Evolutionary conservation across 1,284 basidiomycete species (phyloP), one percentile per base, ranked within the genome.

Genomic region (Cerrena zonata): DNA sequence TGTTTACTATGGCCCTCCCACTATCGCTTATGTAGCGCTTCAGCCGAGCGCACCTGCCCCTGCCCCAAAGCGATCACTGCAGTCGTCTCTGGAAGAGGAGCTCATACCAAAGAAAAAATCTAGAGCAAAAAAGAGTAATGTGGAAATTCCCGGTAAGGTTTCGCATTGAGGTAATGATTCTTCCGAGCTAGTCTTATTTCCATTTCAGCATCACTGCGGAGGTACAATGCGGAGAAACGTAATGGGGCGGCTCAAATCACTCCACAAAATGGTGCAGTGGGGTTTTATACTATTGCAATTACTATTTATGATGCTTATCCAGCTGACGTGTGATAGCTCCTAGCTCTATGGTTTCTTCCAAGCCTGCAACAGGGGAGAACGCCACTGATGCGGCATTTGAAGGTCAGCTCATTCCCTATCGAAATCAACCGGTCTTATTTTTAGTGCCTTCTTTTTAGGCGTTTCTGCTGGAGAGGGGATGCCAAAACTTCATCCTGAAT

Each of bases 151-250:
- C 54, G 66, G 72, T 71, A 27, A 50, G 25, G 38, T 52, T 56
- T 21, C 21, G 34, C 18, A 23, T 30, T 30, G 30, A n/a, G n/a
- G 22, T 36, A 42, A 30, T 43, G 42, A n/a, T n/a, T n/a, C n/a
- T n/a, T n/a, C n/a, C n/a, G n/a, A n/a, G n/a, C n/a, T n/a, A 19
- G 26, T 34, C 44, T 37, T 45, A 48, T 43, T 41, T 51, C 41
- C 12, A n/a, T 44, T 75, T 78, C 68, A 34, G 63, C 73, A 47
- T 79, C 80, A 36, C 80, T 80, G 65, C 77, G 84, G 56, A 82
- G 80, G 40, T 81, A 80, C 58, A 82, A 74, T 53, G 70, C 79
- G 52, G 84, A 81, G 71, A 86, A 85, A 65, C 80, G 84, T 53
- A 80, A 66, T 51, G 84, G 86, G 53, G 78, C 79, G 21, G 80